Conservation (phyloP, 345 rosid genomes). For the Angophora floribunda region DNA sequence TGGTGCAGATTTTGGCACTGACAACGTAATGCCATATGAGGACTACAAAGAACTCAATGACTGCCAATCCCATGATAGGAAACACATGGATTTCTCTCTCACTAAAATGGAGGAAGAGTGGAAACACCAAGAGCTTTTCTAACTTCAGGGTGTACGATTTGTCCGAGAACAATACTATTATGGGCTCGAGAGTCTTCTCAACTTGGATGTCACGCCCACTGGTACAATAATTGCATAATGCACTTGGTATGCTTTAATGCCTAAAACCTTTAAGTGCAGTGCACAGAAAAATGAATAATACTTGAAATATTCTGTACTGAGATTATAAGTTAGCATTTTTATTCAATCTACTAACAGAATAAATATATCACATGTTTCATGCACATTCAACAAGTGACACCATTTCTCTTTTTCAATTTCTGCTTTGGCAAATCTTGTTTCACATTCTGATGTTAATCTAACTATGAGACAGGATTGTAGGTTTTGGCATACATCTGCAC, state of each 20-base stretch:
- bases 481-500: accelerated
- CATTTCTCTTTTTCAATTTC: background rate
- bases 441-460: background rate
- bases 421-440: background rate
- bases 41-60: slow-evolving; percentile 34
- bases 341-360: accelerated
- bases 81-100: slow-evolving; percentile 54
- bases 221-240: slow-evolving; percentile 67
- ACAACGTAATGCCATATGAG: too few species aligned
- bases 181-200: slow-evolving; percentile 44
- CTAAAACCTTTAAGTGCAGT: background rate
- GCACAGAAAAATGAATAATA: background rate
- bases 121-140: slow-evolving; percentile 16
- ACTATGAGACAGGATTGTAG: slow-evolving; percentile 32
- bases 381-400: background rate
- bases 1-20: too few species aligned
- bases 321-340: accelerated
- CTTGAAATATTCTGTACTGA: background rate
- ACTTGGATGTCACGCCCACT: slow-evolving; percentile 64
- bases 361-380: background rate
- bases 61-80: slow-evolving; percentile 23
- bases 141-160: slow-evolving; percentile 49
- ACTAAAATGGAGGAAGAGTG: slow-evolving; percentile 54
- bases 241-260: slow-evolving; percentile 48
- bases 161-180: slow-evolving; percentile 43